Evolutionary conservation across 2,329 filamentous ascomycete genomes (phyloP).

Genomic region (Coniella vitis): DNA sequence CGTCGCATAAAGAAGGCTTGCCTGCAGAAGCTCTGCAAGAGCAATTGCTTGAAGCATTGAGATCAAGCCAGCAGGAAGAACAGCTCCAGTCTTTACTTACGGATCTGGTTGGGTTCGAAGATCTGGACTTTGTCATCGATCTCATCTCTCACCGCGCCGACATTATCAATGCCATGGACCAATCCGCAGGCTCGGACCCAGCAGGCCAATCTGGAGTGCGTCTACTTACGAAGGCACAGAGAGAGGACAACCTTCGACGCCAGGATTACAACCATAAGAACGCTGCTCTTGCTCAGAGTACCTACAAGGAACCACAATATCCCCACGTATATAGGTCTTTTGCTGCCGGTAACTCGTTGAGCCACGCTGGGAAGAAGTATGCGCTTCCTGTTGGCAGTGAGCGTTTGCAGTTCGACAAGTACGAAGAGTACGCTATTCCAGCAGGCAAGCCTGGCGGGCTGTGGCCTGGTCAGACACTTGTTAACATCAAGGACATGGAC

Average conservation of each 20-base stretch:
- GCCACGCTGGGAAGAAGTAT: constrained; percentile 73
- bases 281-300: constrained; percentile 61
- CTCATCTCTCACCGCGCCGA: constrained; percentile 71
- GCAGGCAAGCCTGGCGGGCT: constrained; percentile 72
- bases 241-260: constrained; percentile 69
- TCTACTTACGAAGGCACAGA: constrained; percentile 68
- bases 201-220: constrained; percentile 30
- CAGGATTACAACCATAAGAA: constrained; percentile 81
- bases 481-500: constrained; percentile 78
- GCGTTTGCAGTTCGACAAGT: constrained; percentile 64
- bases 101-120: constrained; percentile 87
- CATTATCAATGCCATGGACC: constrained; percentile 43
- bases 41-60: constrained; percentile 69
- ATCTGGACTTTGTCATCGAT: constrained; percentile 88
- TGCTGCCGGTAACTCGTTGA: constrained; percentile 79
- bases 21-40: constrained; percentile 64
- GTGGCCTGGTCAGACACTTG: constrained; percentile 63
- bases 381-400: constrained; percentile 70
- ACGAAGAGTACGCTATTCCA: constrained; percentile 85
- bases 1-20: constrained; percentile 58
- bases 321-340: constrained; percentile 89
- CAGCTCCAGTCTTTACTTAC: constrained; percentile 87
- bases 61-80: constrained; percentile 63
- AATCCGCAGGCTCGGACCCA: constrained; percentile 24
- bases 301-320: constrained; percentile 69